Percentiles rank a stretch among this genome's conserved stretches.
Conservation (phyloP, 2,329 filamentous ascomycete genomes). For the Botrytis fragariae region DNA sequence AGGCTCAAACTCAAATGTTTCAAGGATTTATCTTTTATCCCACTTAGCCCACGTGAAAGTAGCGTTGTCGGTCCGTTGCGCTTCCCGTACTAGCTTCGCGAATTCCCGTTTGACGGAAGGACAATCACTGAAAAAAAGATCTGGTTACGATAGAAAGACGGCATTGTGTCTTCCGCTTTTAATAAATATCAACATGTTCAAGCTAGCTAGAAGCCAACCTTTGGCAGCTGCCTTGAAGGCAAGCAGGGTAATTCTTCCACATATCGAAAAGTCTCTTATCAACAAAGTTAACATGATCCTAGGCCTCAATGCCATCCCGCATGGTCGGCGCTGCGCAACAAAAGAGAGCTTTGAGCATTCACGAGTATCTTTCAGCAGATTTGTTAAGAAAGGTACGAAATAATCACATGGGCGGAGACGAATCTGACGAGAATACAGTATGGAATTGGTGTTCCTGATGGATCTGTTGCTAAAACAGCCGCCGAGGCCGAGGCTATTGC, state of each 20-base stretch:
- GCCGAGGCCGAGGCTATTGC: constrained; percentile 90
- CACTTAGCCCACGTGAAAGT: constrained; percentile 26
- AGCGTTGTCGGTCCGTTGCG: constrained; percentile 17
- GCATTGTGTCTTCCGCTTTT: constrained; percentile 27
- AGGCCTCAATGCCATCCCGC: constrained; percentile 51
- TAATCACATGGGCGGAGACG: constrained; percentile 24
- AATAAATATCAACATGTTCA: constrained; percentile 68
- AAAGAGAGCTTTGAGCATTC: constrained; percentile 91
- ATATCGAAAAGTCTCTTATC: constrained; percentile 21
- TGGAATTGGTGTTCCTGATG: constrained; percentile 89
- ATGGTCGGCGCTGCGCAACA: constrained; percentile 65
- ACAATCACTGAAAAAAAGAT: constrained; percentile 22
- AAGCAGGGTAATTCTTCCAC: constrained; percentile 61
- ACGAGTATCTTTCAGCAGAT: constrained; percentile 96
- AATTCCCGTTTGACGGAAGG: constrained; percentile 20
- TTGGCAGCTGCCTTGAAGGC: constrained; percentile 77
- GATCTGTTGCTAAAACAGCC: constrained; percentile 76
- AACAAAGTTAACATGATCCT: constrained; percentile 37
- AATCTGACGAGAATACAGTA: constrained; percentile 59
- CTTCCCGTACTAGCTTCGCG: constrained; percentile 25
- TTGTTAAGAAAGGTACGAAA: constrained; percentile 68
- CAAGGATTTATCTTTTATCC: constrained; percentile 10
- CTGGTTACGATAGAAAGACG: constrained; percentile 26
- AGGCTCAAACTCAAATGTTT: constrained; percentile 5
- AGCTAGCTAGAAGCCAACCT: constrained; percentile 77